These are phyloP conservation scores for Bjerkandera adusta DNA, from an alignment of 1,284 basidiomycete species.

Conservation along the genomic window DNA sequence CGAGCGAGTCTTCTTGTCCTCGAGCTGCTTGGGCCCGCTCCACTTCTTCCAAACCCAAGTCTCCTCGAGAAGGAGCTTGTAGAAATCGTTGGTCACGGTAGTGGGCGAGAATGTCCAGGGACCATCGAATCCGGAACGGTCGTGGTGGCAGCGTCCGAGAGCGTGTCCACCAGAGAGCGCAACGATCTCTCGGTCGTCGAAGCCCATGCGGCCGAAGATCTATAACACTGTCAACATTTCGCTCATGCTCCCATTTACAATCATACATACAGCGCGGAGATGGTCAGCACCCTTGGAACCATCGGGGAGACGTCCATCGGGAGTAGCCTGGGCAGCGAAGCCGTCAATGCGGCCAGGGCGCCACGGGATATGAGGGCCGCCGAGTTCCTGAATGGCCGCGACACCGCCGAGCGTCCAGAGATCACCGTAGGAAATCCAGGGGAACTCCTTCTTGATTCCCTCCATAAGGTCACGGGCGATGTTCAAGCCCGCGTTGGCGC, in stretches of 20 bases:
- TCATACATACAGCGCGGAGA: conserved; percentile 63
- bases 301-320: conserved; percentile 95
- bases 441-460: conserved; percentile 81
- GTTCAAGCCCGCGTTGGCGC: conserved; percentile 85
- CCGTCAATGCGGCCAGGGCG: conserved; percentile 88
- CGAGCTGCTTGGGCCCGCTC: conserved; percentile 91
- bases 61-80: conserved; percentile 84
- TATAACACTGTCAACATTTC: conserved; percentile 25
- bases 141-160: conserved; percentile 89
- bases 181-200: conserved; percentile 97
- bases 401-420: conserved; percentile 93
- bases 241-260: too few species aligned
- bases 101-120: conserved; percentile 91
- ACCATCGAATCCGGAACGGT: conserved; percentile 85
- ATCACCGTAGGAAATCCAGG: conserved; percentile 94
- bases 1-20: conserved; percentile 85
- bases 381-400: conserved; percentile 84
- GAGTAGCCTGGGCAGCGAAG: conserved; percentile 72
- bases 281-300: conserved; percentile 84
- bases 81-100: conserved; percentile 90
- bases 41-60: conserved; percentile 89
- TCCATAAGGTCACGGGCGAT: conserved; percentile 86
- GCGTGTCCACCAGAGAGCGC: conserved; percentile 94
- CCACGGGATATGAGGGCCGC: conserved; percentile 84
- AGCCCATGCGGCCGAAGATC: conserved; percentile 95